Conservation (phyloP, 2,329 filamentous ascomycete species). For the Exophiala viscosa region DNA sequence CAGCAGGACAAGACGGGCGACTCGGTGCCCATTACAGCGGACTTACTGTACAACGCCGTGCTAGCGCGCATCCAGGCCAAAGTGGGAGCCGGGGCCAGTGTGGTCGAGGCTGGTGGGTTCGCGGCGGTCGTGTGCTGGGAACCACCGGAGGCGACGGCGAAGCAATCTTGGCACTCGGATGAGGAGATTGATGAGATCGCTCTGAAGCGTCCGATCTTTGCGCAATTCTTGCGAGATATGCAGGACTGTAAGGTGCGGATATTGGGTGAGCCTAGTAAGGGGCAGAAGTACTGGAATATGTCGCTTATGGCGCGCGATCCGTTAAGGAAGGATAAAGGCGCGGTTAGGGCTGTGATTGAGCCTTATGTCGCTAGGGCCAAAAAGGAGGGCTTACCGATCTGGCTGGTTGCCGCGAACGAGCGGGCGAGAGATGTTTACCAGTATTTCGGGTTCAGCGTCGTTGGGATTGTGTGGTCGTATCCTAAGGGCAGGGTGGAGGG, state of each 20-base stretch:
- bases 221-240: conserved; percentile 10
- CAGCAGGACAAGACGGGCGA: conserved; percentile 17
- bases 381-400: conserved; percentile 18
- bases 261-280: background rate
- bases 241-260: conserved; percentile 2
- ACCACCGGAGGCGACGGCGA: conserved; percentile 10
- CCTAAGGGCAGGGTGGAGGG: background rate
- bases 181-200: conserved; percentile 6
- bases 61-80: conserved; percentile 12
- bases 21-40: conserved; percentile 4
- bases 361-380: conserved; percentile 19
- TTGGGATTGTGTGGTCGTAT: conserved; percentile 10
- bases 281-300: conserved; percentile 13
- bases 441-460: conserved; percentile 25
- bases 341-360: conserved; percentile 25
- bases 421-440: conserved; percentile 25
- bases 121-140: conserved; percentile 24
- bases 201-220: conserved; percentile 11
- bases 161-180: conserved; percentile 1
- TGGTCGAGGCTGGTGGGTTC: conserved; percentile 21
- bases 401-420: conserved; percentile 21
- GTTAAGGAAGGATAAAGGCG: conserved; percentile 18
- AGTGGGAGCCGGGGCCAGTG: conserved; percentile 8
- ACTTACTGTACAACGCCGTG: conserved; percentile 8
- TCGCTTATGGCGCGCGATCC: conserved; percentile 24